Evolutionary conservation across 2,329 filamentous ascomycete species (phyloP).

Genomic region (Pezicula rhizophila): DNA sequence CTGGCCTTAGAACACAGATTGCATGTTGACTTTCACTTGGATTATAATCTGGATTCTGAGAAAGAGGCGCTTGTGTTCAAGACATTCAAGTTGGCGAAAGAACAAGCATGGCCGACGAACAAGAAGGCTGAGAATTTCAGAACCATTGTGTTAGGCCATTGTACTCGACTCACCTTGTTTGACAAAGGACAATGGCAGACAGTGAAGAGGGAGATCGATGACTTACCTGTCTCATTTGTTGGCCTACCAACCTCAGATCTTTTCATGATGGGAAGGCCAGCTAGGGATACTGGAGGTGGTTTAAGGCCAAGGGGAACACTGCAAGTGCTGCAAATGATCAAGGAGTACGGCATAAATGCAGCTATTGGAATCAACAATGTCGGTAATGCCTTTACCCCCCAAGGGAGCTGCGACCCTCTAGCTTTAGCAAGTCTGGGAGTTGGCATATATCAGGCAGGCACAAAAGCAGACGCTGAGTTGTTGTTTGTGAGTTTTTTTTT

Average conservation of each 20-base stretch:
- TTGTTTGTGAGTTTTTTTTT: conserved; percentile 43
- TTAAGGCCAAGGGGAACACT: conserved; percentile 52
- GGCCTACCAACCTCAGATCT: conserved; percentile 66
- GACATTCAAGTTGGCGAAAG: conserved; percentile 45
- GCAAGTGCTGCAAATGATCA: conserved; percentile 54
- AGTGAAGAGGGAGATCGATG: conserved; percentile 41
- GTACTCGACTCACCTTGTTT: conserved; percentile 58
- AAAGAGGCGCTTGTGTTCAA: conserved; percentile 47
- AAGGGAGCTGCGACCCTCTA: conserved; percentile 61
- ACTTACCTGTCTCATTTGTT: conserved; percentile 58
- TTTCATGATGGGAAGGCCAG: conserved; percentile 59
- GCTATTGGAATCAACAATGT: conserved; percentile 66
- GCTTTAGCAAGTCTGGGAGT: conserved; percentile 56
- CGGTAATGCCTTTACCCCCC: conserved; percentile 69
- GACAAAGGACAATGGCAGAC: conserved; percentile 39
- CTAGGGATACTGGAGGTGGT: conserved; percentile 20
- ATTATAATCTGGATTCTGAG: conserved; percentile 55
- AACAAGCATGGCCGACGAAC: conserved; percentile 40
- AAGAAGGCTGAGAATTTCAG: conserved; percentile 23
- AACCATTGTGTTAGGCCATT: conserved; percentile 60
- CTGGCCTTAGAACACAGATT: conserved; percentile 43
- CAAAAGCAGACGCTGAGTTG: conserved; percentile 48
- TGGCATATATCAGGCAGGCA: conserved; percentile 63
- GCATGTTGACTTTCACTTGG: conserved; percentile 66
- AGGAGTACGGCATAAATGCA: conserved; percentile 48